A percentile compares a stretch with the other conserved stretches of the same genome.
phyloP scores from a whole-genome alignment of 108 stramenopile genomes.

The Cylindrotheca fusiformis region DNA sequence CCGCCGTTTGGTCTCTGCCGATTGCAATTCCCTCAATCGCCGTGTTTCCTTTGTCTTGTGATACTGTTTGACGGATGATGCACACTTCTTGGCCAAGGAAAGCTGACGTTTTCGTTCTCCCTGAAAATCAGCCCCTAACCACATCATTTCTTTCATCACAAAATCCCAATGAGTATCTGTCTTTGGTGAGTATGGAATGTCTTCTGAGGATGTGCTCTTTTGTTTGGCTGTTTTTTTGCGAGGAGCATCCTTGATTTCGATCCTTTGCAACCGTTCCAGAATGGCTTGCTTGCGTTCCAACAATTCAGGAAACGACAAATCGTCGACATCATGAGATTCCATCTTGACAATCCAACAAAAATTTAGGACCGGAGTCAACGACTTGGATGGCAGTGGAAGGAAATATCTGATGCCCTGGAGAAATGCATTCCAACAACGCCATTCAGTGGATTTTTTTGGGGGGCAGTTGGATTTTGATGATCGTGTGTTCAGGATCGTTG shows the following conservation, averaged over 20 bases:
- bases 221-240: not conserved
- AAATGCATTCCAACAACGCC: too few species aligned
- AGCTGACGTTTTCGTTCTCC: conserved; percentile 81
- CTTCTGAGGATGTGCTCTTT: conserved; percentile 2
- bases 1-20: conserved; percentile 51
- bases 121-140: conserved; percentile 77
- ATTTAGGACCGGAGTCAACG: too few species aligned
- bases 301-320: conserved; percentile 4
- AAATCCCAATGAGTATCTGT: conserved; percentile 79
- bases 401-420: too few species aligned
- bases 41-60: conserved; percentile 43
- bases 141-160: conserved; percentile 67
- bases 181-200: conserved; percentile 35
- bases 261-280: conserved; percentile 6
- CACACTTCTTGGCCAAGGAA: conserved; percentile 48
- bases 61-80: conserved; percentile 42
- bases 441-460: too few species aligned
- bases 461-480: too few species aligned
- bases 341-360: too few species aligned
- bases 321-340: too few species aligned
- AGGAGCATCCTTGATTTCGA: conserved; percentile 2
- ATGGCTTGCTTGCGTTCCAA: conserved; percentile 8
- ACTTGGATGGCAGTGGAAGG: too few species aligned
- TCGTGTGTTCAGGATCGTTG: too few species aligned
- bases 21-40: conserved; percentile 38